Evolutionary conservation across 192 early-diverging fungal genomes (phyloP), one percentile per base, ranked within the genome.

Genomic region (Powellomyces hirtus): DNA sequence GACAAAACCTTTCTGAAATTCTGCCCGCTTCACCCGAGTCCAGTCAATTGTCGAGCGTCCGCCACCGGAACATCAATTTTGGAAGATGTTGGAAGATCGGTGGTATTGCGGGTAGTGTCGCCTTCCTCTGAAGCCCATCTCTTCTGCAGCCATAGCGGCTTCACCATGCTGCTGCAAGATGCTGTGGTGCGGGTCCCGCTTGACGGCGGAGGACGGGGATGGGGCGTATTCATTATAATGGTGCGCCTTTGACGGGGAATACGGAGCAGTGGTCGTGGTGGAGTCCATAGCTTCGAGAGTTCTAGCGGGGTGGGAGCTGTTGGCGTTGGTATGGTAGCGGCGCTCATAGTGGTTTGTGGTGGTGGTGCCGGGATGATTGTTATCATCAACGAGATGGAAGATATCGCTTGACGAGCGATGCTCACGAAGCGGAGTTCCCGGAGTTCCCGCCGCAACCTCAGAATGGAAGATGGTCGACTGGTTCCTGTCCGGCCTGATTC

Each of bases 71-170:
- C n/a, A n/a, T 64, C 29, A 64, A 27, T 24, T 22, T 24, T 64
- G 40, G 6, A 64, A 64, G 1, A 64, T 64, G 62, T 64, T 64
- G 42, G 42, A 51, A 4, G 42, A 22, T 22, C 44, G 62, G 30
- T 51, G 62, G n/a, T 64, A 35, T 22, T 50, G 44, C 38, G 62
- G 62, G 49, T 64, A 64, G 34, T 64, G 62, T 1, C 62, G 22
- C 14, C 62, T 10, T 20, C 62, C 62, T 50, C 31, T 64, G 27
- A 51, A 64, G 0, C 2, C 45, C 33, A 4, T 46, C n/a, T 50
- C 44, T 50, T 24, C 45, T 16, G 30, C 62, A 4, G 53, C 53
- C 46, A 24, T 24, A 2, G 53, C 53, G 16, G 53, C 53, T 7
- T 56, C 53, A 3, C 10, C 6, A 34, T 16, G 53, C 46, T 24